These are phyloP conservation scores for Tanozyma kutaoensis DNA, from an alignment of 805 yeast genomes.

Conservation along the genomic window DNA sequence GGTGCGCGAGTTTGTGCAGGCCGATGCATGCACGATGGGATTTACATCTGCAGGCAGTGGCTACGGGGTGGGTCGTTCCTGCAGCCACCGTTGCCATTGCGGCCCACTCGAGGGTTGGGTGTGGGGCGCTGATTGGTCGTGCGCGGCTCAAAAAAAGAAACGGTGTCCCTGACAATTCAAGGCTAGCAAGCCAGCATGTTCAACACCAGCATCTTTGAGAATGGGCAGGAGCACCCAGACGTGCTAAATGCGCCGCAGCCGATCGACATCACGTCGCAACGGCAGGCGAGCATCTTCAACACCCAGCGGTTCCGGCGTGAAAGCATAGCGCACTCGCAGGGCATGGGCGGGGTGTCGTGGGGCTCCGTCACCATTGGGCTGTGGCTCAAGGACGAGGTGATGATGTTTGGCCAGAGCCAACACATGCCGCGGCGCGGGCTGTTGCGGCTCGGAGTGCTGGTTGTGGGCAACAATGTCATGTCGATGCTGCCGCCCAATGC, in stretches of 20 bases:
- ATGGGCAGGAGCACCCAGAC: slow-evolving; percentile 9
- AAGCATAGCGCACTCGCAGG: slow-evolving; percentile 89
- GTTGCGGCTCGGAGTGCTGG: slow-evolving; percentile 8
- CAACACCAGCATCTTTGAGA: slow-evolving; percentile 29
- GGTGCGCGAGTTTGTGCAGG: too few species aligned
- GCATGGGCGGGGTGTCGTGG: slow-evolving; percentile 97
- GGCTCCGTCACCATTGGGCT: slow-evolving; percentile 91
- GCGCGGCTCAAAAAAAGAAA: too few species aligned
- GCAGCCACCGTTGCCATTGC: too few species aligned
- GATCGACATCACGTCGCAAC: slow-evolving; percentile 29
- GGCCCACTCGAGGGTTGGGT: too few species aligned
- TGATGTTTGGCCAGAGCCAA: slow-evolving; percentile 30
- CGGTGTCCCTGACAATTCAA: too few species aligned
- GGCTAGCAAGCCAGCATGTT: too few species aligned
- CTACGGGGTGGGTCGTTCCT: too few species aligned
- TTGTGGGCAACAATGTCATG: slow-evolving; percentile 2
- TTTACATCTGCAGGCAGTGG: too few species aligned
- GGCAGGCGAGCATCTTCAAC: slow-evolving; percentile 27
- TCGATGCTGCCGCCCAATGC: slow-evolving; percentile 50
- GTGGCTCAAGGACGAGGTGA: slow-evolving; percentile 90
- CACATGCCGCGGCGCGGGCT: slow-evolving; percentile 2
- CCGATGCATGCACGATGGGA: too few species aligned
- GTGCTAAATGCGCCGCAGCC: slow-evolving; percentile 23
- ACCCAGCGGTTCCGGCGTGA: slow-evolving; percentile 57
- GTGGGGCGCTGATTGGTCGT: too few species aligned